Evolutionary conservation across 2,329 filamentous ascomycete genomes (phyloP), one percentile per base, ranked within the genome.

Genomic region (Fusarium sp.): DNA sequence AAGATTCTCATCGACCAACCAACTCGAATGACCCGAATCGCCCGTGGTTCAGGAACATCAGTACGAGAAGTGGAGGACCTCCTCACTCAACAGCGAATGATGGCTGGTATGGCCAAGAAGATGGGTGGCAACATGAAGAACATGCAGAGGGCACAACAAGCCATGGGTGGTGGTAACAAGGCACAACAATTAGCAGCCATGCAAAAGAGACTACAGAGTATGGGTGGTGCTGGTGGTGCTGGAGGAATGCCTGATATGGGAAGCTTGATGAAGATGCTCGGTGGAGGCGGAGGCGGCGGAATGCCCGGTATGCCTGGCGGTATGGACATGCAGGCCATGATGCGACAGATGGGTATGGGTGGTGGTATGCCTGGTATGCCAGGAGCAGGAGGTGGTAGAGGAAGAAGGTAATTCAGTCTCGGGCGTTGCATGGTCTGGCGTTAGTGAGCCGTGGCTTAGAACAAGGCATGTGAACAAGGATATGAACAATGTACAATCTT

Each of bases 81-180:
- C 8, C 87, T 99, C n/a, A 97, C 94, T 0, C 96, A 99, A 81
- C 95, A 98, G 79, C 91, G 93, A 73, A 97, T 98, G 92, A 99
- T 99, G 96, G 92, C 93, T 1, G 93, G 93, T 61, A 97, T 99
- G 94, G 96, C 96, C 49, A 99, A 98, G 89, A 97, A 97, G 83
- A 97, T 99, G 89, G 95, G 96, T 60, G 94, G 94, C 38, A 94
- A 93, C 78, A 97, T 97, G 91, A 96, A 96, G 83, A 97, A 97
- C 78, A 97, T 98, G 91, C 93, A 97, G 79, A 90, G 91, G 52
- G 94, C 94, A 1, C 94, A 98, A 80, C 91, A 92, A 57, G 93
- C 92, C 68, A 93, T 97, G 90, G 92, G 91, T 30, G 94, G 94
- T 44, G 92, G 90, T 31, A 97, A 97, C 81, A 95, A 96, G 80